Evolutionary conservation across 495 filamentous ascomycete species (phyloP).

Genomic region (Aspergillus olivimuriae): DNA sequence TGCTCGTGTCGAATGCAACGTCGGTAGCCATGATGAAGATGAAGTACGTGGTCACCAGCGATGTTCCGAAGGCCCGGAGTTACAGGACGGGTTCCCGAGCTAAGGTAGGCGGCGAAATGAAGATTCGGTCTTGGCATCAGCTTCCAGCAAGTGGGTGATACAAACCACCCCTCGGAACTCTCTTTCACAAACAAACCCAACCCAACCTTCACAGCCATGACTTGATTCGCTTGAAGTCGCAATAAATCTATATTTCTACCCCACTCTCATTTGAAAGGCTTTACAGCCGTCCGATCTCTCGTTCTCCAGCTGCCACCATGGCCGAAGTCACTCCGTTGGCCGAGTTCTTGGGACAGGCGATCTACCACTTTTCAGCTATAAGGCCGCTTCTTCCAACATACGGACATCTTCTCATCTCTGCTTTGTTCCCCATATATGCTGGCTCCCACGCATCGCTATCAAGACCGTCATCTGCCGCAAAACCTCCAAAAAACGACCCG

Average conservation of each 20-base stretch:
- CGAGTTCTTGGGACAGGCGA: constrained; percentile 40
- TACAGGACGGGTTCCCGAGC: no score
- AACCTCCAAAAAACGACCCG: constrained; percentile 45
- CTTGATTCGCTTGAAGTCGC: constrained; percentile 8
- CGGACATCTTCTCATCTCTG: constrained; percentile 58
- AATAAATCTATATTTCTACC: constrained; percentile 1
- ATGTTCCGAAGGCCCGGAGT: no score
- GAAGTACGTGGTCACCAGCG: background rate
- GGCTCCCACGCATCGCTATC: constrained; percentile 65
- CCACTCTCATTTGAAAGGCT: no score
- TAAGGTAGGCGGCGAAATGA: constrained; percentile 9
- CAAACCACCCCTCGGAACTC: constrained; percentile 2
- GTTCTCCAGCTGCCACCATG: constrained; percentile 20
- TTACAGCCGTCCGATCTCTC: no score
- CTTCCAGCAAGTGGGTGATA: constrained; percentile 4
- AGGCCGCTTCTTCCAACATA: constrained; percentile 59
- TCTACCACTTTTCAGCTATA: constrained; percentile 44
- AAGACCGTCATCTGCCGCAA: constrained; percentile 72
- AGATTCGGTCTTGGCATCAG: constrained; percentile 19
- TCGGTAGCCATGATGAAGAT: constrained; percentile 62
- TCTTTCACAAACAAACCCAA: constrained; percentile 8
- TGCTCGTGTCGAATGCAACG: constrained; percentile 71
- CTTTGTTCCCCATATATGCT: constrained; percentile 66
- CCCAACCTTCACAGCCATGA: constrained; percentile 4
- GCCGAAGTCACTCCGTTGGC: constrained; percentile 39